These are phyloP conservation scores for Nidula microcarpa DNA, from an alignment of 768 basidiomycete species.

Conservation along the genomic window DNA sequence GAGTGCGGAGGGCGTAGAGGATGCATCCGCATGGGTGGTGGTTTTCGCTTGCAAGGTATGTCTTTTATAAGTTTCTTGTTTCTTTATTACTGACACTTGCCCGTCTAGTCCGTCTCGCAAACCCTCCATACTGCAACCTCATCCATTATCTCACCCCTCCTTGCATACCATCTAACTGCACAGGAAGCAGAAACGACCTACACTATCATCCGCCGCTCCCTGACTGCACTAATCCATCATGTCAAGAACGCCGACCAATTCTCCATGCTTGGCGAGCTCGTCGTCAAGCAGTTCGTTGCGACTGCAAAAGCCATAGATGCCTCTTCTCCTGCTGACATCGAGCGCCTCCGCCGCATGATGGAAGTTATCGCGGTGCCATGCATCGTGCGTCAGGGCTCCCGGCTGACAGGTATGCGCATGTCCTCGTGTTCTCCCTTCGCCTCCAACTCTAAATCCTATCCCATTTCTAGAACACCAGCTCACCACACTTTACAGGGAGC, in stretches of 20 bases:
- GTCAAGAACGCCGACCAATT: slow-evolving; percentile 70
- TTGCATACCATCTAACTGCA: slow-evolving; percentile 50
- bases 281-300: slow-evolving; percentile 37
- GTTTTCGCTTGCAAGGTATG: slow-evolving; percentile 77
- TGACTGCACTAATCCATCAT: slow-evolving; percentile 84
- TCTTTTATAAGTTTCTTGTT: slow-evolving; percentile 2
- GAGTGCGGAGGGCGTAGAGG: slow-evolving; percentile 49
- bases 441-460: slow-evolving; percentile 1
- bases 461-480: slow-evolving; percentile 29
- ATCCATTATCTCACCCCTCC: slow-evolving; percentile 55
- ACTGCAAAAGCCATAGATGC: slow-evolving; percentile 13
- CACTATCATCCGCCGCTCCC: slow-evolving; percentile 62
- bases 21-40: slow-evolving; percentile 69
- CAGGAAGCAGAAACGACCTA: slow-evolving; percentile 37
- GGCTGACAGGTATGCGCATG: slow-evolving; percentile 51
- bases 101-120: slow-evolving; percentile 69
- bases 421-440: not conserved
- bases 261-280: slow-evolving; percentile 46
- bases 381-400: slow-evolving; percentile 69
- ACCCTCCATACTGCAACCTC: slow-evolving; percentile 75
- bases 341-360: slow-evolving; percentile 47
- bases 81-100: not conserved
- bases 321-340: slow-evolving; percentile 18
- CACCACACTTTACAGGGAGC: slow-evolving; percentile 23
- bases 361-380: slow-evolving; percentile 55